Evolutionary conservation across 441 rosid species (phyloP), one percentile per base, ranked within the genome.

Genomic region (Gossypium gossypioides): DNA sequence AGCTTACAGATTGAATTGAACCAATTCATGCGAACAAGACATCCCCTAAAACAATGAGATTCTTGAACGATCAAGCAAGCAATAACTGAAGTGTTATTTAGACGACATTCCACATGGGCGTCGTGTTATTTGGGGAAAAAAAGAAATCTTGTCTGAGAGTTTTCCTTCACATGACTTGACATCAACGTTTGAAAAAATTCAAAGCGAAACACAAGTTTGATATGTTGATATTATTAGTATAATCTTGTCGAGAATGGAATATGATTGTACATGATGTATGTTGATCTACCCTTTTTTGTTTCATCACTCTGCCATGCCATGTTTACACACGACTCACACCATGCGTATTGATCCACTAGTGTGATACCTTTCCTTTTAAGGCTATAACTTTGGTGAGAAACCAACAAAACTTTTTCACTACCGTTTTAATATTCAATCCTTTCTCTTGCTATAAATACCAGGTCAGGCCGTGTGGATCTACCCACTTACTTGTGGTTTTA

Each of bases 361-460:
- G 29, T 63, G 29, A 34, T 63, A 13, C 34, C 69, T 64, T 44
- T 64, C 55, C 15, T 15, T 64, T 56, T 56, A 56, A 10, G 29
- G 60, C 61, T 21, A 9, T 2, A 37, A 37, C 68, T 63, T 37
- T 10, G 52, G 51, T 37, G 2, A 22, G 34, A 22, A 65, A 21
- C 34, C 18, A 40, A 42, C 69, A 8, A 3, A 3, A 42, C 19
- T 18, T 58, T 13, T 19, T 40, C 46, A 40, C 12, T 40, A 18
- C 21, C 19, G 8, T 3, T 3, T 32, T 21, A 32, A 32, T 32
- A n/a, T 42, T 9, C 34, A 3, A 40, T 40, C 19, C 18, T 24
- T 24, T 24, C 21, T 13, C 37, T 66, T 16, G 22, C 57, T 66
- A 66, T 66, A 66, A 66, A 48, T 46, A 66, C 40, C 57, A 66